A percentile compares a stretch with the other conserved stretches of the same genome.
Evolutionary conservation across 2,329 filamentous ascomycete genomes (phyloP).

Genomic region (Colletotrichum sp.): DNA sequence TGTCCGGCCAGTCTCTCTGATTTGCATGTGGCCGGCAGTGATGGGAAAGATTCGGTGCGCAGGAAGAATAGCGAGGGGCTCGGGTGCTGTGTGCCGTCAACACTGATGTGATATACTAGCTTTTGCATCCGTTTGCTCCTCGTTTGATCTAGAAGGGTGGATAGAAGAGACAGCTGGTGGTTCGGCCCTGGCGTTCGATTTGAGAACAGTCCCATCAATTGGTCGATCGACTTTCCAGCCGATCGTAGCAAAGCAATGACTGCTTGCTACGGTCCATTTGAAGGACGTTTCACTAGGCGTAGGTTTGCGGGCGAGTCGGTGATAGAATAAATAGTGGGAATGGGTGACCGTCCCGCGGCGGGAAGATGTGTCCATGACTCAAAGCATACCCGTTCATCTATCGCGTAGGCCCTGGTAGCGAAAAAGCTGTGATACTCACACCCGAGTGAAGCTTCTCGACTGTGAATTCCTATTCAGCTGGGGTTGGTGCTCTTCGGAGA

Average conservation of each 20-base stretch:
- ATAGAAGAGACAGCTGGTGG: background rate
- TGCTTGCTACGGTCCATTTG: background rate
- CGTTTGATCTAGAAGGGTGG: background rate
- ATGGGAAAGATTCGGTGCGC: background rate
- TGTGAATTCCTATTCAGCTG: background rate
- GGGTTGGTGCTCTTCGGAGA: background rate
- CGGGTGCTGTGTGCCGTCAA: background rate
- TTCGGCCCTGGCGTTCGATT: background rate
- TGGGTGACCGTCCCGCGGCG: background rate
- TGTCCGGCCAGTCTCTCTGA: background rate
- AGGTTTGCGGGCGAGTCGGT: background rate
- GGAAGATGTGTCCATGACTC: background rate
- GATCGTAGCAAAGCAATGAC: background rate
- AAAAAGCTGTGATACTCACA: background rate
- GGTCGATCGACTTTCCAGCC: background rate
- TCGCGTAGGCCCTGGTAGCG: background rate
- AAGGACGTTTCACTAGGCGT: background rate
- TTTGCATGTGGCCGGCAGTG: background rate
- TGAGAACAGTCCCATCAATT: background rate
- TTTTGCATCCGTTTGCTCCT: background rate
- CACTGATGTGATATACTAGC: background rate
- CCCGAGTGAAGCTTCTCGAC: background rate
- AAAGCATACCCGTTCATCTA: background rate
- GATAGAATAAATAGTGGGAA: background rate
- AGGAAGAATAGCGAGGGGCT: background rate